Evolutionary conservation across 73 alveolate genomes (phyloP), one percentile per base, ranked within the genome.

Genomic region (Urostyla sp.): DNA sequence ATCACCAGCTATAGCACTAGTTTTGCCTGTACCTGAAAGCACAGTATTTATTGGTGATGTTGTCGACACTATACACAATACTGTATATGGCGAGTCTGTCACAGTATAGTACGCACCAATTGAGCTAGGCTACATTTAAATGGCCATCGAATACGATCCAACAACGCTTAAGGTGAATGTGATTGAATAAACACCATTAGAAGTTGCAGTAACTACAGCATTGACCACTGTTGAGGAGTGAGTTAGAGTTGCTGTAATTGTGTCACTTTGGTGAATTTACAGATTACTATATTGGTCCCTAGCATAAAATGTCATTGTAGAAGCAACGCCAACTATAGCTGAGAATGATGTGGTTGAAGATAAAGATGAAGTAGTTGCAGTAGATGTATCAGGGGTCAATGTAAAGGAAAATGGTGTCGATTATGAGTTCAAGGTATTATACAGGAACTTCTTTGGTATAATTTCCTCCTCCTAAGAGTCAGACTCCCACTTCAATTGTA

Each of bases 1-100:
- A 4, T 20, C 32, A 3, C 94, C 94, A 27, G 94, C 94, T 7
- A 67, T 59, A 7, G 94, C 85, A 44, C 51, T 66, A 20, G 74
- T 77, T 46, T 15, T 63, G 10, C 87, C 94, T 0, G 87, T 21
- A 24, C 87, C 94, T 6, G 87, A 34, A n/a, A 78, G 16, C 8
- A 60, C 36, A 0, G 94, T 77, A 56, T 78, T 63, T 28, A 80
- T 49, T 7, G 94, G 87, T 27, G 56, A 87, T 30, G 94, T 86
- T 28, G 67, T 40, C 4, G 94, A 34, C 5, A 80, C 90, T 0
- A 31, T 31, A 38, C 85, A 57, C 18, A 20, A 20, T 5, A 86
- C 57, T 6, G 59, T 4, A 58, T 49, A 66, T 21, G 94, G 92
- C 4, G 92, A 74, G 35, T 60, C 54, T 0, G 77, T 30, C 0